These are phyloP conservation scores for Paxillus ammoniavirescens DNA, from an alignment of 768 basidiomycete genomes.

Conservation along the genomic window DNA sequence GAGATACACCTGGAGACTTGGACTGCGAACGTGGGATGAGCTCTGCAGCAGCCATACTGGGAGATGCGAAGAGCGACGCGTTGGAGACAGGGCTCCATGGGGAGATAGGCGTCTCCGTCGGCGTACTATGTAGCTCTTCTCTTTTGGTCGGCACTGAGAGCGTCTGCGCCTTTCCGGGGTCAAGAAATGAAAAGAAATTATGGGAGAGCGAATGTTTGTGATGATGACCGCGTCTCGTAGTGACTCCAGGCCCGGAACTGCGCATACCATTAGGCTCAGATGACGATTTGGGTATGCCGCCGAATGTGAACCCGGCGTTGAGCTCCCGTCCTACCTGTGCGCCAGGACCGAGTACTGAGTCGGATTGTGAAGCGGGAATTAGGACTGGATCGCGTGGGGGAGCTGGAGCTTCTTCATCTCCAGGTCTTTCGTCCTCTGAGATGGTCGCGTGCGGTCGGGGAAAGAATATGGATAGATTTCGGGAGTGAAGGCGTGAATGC, in stretches of 20 bases:
- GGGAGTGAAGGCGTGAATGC: constrained; percentile 80
- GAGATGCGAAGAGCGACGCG: constrained; percentile 1
- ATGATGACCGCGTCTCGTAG: constrained; percentile 65
- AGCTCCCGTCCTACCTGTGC: constrained; percentile 38
- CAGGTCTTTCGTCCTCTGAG: constrained; percentile 58
- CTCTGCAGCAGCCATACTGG: constrained; percentile 6
- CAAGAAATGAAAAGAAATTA: constrained; percentile 94
- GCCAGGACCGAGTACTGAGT: constrained; percentile 18
- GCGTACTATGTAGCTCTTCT: constrained; percentile 51
- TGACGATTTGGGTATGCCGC: constrained; percentile 40
- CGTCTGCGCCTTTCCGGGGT: constrained; percentile 49
- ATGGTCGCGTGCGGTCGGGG: constrained; percentile 68
- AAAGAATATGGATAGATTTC: constrained; percentile 91
- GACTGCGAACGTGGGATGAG: constrained; percentile 21
- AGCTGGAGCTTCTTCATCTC: constrained; percentile 48
- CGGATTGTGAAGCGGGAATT: constrained; percentile 42
- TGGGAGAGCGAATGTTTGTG: constrained; percentile 94
- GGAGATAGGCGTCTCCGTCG: constrained; percentile 60
- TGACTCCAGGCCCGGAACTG: constrained; percentile 20
- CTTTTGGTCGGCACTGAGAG: constrained; percentile 13
- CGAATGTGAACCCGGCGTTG: constrained; percentile 64
- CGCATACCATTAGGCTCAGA: constrained; percentile 19
- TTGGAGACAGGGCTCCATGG: constrained; percentile 63
- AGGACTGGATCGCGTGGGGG: constrained; percentile 41
- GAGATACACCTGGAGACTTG: constrained; percentile 17